Percentiles rank a stretch among this genome's conserved stretches.
Conservation (phyloP, 345 rosid species). For the Euphorbia peplus region DNA sequence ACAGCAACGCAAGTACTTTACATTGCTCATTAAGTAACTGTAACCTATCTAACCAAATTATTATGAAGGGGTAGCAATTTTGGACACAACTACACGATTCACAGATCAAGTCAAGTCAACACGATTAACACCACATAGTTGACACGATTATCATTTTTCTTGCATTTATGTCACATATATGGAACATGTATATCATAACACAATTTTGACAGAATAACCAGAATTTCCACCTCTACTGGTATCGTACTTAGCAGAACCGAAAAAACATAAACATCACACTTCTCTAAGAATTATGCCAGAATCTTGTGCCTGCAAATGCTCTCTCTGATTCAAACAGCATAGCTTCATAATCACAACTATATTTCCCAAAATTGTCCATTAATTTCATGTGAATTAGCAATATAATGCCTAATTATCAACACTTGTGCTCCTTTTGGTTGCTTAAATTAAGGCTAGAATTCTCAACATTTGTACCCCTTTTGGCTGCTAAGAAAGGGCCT, state of each 20-base stretch:
- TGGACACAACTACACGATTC: too few species aligned
- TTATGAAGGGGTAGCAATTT: too few species aligned
- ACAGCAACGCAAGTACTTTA: neutral
- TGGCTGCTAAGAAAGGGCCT: neutral
- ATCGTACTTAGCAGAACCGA: neutral
- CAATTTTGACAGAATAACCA: too few species aligned
- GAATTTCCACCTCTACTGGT: too few species aligned
- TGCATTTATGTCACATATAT: too few species aligned
- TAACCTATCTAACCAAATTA: neutral
- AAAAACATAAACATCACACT: neutral
- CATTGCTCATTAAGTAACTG: neutral
- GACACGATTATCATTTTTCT: too few species aligned
- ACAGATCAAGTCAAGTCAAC: too few species aligned
- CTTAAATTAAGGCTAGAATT: neutral
- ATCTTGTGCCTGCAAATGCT: neutral
- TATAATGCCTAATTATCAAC: too few species aligned
- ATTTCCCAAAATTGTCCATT: neutral
- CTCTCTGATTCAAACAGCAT: neutral
- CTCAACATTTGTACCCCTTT: neutral
- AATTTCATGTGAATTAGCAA: neutral
- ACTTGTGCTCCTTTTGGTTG: neutral
- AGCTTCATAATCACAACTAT: neutral
- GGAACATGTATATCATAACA: too few species aligned
- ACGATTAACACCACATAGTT: too few species aligned
- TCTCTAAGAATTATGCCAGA: neutral